Conservation (phyloP, 768 basidiomycete species). For the Suillus decipiens region DNA sequence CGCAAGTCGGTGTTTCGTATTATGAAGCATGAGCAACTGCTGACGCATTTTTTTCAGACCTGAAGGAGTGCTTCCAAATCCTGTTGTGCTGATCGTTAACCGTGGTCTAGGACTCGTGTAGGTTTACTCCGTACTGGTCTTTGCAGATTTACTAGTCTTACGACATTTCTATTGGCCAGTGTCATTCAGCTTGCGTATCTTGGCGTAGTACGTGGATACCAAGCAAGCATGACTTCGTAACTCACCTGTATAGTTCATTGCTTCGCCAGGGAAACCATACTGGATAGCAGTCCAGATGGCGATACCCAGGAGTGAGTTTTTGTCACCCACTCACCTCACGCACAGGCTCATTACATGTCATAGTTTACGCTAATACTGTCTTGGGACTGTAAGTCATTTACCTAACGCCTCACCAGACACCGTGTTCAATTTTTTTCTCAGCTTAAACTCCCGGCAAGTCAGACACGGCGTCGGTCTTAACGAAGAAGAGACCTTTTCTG, state of each 20-base stretch:
- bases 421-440: slow-evolving; percentile 2
- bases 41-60: slow-evolving; percentile 16
- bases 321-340: not conserved
- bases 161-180: slow-evolving; percentile 11
- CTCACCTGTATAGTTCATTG: slow-evolving; percentile 23
- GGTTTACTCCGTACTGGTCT: slow-evolving; percentile 10
- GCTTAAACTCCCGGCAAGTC: slow-evolving; percentile 28
- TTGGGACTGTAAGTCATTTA: slow-evolving; percentile 25
- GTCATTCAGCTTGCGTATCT: slow-evolving; percentile 22
- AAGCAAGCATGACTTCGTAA: not conserved
- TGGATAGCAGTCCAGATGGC: slow-evolving; percentile 34
- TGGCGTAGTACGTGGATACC: slow-evolving; percentile 19
- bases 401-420: not conserved
- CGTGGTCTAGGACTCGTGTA: slow-evolving; percentile 29
- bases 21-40: not conserved
- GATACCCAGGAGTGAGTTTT: slow-evolving; percentile 23
- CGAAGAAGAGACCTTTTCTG: slow-evolving; percentile 23
- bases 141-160: not conserved
- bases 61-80: slow-evolving; percentile 7
- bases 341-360: not conserved
- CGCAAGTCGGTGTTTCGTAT: slow-evolving; percentile 15
- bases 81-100: slow-evolving; percentile 11
- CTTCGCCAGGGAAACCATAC: slow-evolving; percentile 19
- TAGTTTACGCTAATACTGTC: slow-evolving; percentile 32
- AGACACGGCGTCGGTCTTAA: slow-evolving; percentile 24